A percentile compares a stretch with the other conserved stretches of the same genome.
Evolutionary conservation across 805 yeast species (phyloP).

Genomic region (Cyberlindnera euphorbiiphila): DNA sequence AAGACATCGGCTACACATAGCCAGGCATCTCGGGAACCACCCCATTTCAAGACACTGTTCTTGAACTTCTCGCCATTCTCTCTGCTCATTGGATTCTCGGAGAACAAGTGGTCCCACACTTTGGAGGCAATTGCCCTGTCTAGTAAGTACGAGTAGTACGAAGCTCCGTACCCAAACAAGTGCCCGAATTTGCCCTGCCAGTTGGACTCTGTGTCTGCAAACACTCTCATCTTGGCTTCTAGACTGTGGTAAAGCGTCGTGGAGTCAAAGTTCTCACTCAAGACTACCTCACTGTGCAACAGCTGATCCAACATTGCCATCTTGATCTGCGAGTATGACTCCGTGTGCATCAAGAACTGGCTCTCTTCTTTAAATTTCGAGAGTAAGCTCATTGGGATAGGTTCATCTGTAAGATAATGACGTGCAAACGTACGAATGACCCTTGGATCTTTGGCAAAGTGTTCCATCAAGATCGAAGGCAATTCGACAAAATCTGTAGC

Average conservation of each 20-base stretch:
- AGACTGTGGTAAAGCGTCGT: slow-evolving; percentile 61
- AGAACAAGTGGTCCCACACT: slow-evolving; percentile 75
- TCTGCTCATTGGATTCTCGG: slow-evolving; percentile 63
- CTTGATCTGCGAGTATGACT: slow-evolving; percentile 80
- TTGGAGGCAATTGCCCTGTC: slow-evolving; percentile 91
- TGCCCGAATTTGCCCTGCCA: slow-evolving; percentile 98
- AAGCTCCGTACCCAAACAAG: slow-evolving; percentile 87
- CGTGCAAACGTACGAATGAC: slow-evolving; percentile 71
- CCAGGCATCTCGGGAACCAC: slow-evolving; percentile 93
- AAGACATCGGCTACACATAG: slow-evolving; percentile 74
- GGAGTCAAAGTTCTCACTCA: slow-evolving; percentile 46
- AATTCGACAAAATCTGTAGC: slow-evolving; percentile 95
- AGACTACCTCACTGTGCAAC: slow-evolving; percentile 48
- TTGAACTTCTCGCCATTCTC: slow-evolving; percentile 74
- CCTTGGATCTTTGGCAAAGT: slow-evolving; percentile 76
- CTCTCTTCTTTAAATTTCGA: slow-evolving; percentile 48
- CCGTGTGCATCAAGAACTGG: slow-evolving; percentile 58
- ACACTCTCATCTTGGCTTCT: slow-evolving; percentile 55
- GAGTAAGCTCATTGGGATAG: slow-evolving; percentile 49
- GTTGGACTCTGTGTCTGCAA: slow-evolving; percentile 64
- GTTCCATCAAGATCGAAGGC: slow-evolving; percentile 96
- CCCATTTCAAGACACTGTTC: slow-evolving; percentile 77
- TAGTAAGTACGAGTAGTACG: slow-evolving; percentile 85
- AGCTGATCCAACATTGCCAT: slow-evolving; percentile 88
- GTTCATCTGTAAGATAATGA: slow-evolving; percentile 60